Evolutionary conservation across 257 asterid species (phyloP).

Genomic region (Solanum peruvianum): DNA sequence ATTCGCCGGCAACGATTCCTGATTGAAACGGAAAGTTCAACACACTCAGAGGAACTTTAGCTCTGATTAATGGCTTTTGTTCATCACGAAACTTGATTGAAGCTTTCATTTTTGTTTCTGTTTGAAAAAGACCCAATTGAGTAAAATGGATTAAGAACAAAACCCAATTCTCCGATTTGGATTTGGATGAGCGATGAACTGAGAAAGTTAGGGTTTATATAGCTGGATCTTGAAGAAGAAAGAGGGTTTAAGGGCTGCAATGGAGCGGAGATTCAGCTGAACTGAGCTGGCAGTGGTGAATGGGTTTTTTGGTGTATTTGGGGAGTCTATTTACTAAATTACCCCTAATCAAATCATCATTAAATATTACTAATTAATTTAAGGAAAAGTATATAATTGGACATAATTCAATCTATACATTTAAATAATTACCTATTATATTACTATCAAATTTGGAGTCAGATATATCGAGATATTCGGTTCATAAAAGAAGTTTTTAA

Average conservation of each 20-base stretch:
- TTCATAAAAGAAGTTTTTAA: no score
- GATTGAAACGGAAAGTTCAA: conserved; percentile 69
- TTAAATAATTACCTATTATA: background rate
- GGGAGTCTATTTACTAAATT: background rate
- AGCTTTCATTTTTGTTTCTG: conserved; percentile 56
- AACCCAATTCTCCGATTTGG: background rate
- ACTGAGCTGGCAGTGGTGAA: background rate
- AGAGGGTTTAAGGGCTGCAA: background rate
- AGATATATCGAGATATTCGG: no score
- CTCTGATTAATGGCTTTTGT: conserved; percentile 68
- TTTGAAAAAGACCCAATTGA: background rate
- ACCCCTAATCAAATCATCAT: background rate
- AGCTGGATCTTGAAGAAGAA: background rate
- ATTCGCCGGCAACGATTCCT: conserved; percentile 73
- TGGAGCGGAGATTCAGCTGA: background rate
- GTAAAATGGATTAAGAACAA: background rate
- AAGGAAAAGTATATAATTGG: background rate
- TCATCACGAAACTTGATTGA: conserved; percentile 89
- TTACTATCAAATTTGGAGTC: background rate
- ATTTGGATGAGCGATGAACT: background rate
- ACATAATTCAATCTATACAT: background rate
- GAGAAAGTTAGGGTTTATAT: background rate
- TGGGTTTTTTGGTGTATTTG: background rate
- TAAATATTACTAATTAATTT: no score
- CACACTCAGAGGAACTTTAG: conserved; percentile 74